These are phyloP conservation scores for Trametes coccinea DNA, from an alignment of 768 basidiomycete genomes.

Conservation along the genomic window DNA sequence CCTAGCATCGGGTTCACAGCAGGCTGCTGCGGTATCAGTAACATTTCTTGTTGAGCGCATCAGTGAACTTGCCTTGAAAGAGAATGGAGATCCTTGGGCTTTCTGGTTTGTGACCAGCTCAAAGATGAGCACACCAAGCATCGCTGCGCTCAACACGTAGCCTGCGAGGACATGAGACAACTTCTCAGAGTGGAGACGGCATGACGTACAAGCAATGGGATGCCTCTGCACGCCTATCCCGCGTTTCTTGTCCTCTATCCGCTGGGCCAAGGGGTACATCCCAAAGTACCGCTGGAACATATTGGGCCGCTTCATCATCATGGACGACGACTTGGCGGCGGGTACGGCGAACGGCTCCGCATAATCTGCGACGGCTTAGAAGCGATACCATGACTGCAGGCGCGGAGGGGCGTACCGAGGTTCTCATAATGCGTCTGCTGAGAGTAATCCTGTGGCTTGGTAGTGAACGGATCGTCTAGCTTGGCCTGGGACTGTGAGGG, in stretches of 20 bases:
- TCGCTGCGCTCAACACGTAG: slow-evolving; percentile 61
- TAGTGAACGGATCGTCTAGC: slow-evolving; percentile 19
- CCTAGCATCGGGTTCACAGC: slow-evolving; percentile 89
- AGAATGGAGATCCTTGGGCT: slow-evolving; percentile 80
- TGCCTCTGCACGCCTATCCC: slow-evolving; percentile 82
- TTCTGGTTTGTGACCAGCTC: slow-evolving; percentile 77
- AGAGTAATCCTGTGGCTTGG: slow-evolving; percentile 16
- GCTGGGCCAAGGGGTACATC: slow-evolving; percentile 66
- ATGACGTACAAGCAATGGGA: slow-evolving; percentile 69
- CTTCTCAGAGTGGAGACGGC: neutral
- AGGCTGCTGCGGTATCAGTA: slow-evolving; percentile 46
- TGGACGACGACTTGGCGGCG: slow-evolving; percentile 23
- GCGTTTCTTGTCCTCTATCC: slow-evolving; percentile 85
- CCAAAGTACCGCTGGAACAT: slow-evolving; percentile 23
- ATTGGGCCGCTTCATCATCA: slow-evolving; percentile 16
- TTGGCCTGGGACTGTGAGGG: slow-evolving; percentile 16
- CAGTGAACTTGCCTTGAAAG: slow-evolving; percentile 63
- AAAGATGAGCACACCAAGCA: slow-evolving; percentile 79
- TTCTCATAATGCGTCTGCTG: slow-evolving; percentile 18
- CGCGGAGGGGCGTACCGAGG: slow-evolving; percentile 12
- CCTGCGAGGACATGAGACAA: slow-evolving; percentile 41
- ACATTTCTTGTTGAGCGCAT: neutral
- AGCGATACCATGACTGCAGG: neutral
- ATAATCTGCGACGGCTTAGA: slow-evolving; percentile 50
- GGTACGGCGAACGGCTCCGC: slow-evolving; percentile 49